phyloP scores from a whole-genome alignment of 805 yeast genomes.

The Saturnispora sanitii region DNA sequence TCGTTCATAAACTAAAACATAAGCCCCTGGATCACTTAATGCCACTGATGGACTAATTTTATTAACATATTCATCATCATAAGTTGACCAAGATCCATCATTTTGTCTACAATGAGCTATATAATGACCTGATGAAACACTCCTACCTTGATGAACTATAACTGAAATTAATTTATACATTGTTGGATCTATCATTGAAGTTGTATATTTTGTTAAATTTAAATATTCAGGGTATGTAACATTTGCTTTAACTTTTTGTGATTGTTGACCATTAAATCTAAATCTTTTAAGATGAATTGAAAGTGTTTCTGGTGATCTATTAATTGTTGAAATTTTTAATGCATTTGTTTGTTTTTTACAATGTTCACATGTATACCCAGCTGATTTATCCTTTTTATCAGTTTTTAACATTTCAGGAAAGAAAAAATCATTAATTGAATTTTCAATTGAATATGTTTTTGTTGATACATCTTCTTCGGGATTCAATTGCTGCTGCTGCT shows the following conservation, averaged over 20 bases:
- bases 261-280: slow-evolving; percentile 67
- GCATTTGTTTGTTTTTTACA: slow-evolving; percentile 76
- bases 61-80: slow-evolving; percentile 87
- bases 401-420: slow-evolving; percentile 66
- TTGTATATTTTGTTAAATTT: slow-evolving; percentile 58
- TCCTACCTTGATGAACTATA: slow-evolving; percentile 89
- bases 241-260: slow-evolving; percentile 80
- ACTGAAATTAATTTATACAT: slow-evolving; percentile 71
- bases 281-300: slow-evolving; percentile 84
- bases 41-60: slow-evolving; percentile 63
- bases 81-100: slow-evolving; percentile 84
- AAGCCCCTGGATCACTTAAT: slow-evolving; percentile 78
- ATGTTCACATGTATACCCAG: slow-evolving; percentile 81
- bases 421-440: slow-evolving; percentile 73
- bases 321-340: slow-evolving; percentile 60
- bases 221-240: slow-evolving; percentile 72
- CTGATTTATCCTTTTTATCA: slow-evolving; percentile 56
- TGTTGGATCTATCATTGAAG: slow-evolving; percentile 35
- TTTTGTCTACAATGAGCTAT: slow-evolving; percentile 88
- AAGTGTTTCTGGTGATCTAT: slow-evolving; percentile 80
- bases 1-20: slow-evolving; percentile 77
- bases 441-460: slow-evolving; percentile 49
- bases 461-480: slow-evolving; percentile 5
- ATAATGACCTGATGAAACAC: slow-evolving; percentile 88
- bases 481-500: too few species aligned